Base-by-base conservation (phyloP, 805 yeast genomes). In the Kazachstania kunashirensis region DNA sequence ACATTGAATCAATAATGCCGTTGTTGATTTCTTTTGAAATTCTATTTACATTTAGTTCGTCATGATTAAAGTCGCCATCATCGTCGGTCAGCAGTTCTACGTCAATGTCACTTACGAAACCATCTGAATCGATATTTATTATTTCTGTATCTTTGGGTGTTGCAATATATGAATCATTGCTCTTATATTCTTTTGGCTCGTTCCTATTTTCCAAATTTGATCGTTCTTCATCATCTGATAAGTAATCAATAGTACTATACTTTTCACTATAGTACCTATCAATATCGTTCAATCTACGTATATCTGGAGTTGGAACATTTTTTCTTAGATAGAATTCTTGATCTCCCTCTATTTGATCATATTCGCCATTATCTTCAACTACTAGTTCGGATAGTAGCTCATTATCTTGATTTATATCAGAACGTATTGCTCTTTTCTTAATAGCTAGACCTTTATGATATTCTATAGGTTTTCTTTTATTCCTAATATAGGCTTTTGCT, bases 331-430 rank as follows among this genome's bases (percentile, higher is more conserved):
- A 20, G 7, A n/a, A 18, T 11, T 13, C 6, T 6, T 19, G 13
- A 19, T 36, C 19, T 9, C 8, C 24, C 4, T 12, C 25, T 5
- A 19, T n/a, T 13, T 28, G 31, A 11, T 34, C 37, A 2, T 24
- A 24, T 9, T 7, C 25, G 5, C 44, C 48, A 26, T 44, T 44
- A 38, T 49, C 53, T 2, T 48, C 35, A 4, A 39, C 47, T 20
- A 54, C 45, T 16, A 55, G 26, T 13, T 54, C 59, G 14, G 45
- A 36, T 19, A 48, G 23, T 10, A 55, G 32, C 10, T 31, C 29
- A 20, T 35, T 29, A 29, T 53, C 55, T 26, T 48, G 45, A 19
- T 37, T 28, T 16, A 23, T 31, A 8, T 18, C 8, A 20, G 10
- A 20, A 20, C 10, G 4, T 3, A 4, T 17, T 4, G 30, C 4